Percentiles rank a stretch among this genome's conserved stretches.
phyloP scores from a whole-genome alignment of 768 basidiomycete genomes.

The Suillus tomentosus region DNA sequence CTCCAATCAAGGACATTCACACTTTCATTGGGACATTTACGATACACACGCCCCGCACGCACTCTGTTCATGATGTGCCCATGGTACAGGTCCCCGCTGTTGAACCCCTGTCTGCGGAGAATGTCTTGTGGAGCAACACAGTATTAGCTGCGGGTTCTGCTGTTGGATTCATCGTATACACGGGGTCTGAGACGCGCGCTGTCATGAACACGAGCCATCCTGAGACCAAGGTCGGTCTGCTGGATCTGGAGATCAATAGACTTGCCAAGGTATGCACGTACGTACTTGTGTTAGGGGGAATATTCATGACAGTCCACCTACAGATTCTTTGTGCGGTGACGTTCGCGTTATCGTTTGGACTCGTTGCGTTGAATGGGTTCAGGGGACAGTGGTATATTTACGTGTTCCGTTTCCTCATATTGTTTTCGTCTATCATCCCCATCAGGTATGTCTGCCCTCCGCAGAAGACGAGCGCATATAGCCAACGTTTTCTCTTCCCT shows the following conservation, averaged over 20 bases:
- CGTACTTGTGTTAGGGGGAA: not conserved
- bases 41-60: slow-evolving; percentile 46
- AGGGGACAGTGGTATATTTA: slow-evolving; percentile 95
- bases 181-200: slow-evolving; percentile 91
- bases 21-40: slow-evolving; percentile 94
- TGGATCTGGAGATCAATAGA: slow-evolving; percentile 94
- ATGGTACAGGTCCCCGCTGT: slow-evolving; percentile 48
- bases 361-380: slow-evolving; percentile 96
- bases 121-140: slow-evolving; percentile 96
- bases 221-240: slow-evolving; percentile 86
- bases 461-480: not conserved
- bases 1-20: slow-evolving; percentile 96
- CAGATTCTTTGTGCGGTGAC: slow-evolving; percentile 95
- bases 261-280: slow-evolving; percentile 77
- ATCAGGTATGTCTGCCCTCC: slow-evolving; percentile 72
- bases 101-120: slow-evolving; percentile 91
- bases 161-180: slow-evolving; percentile 92
- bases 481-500: not conserved
- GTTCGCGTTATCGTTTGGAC: slow-evolving; percentile 84
- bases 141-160: slow-evolving; percentile 95
- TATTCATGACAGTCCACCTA: not conserved
- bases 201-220: slow-evolving; percentile 99
- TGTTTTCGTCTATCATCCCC: slow-evolving; percentile 98
- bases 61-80: slow-evolving; percentile 39
- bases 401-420: slow-evolving; percentile 93